Evolutionary conservation across 176 grass and related monocot species (phyloP).

Genomic region (Panicum miliaceum): DNA sequence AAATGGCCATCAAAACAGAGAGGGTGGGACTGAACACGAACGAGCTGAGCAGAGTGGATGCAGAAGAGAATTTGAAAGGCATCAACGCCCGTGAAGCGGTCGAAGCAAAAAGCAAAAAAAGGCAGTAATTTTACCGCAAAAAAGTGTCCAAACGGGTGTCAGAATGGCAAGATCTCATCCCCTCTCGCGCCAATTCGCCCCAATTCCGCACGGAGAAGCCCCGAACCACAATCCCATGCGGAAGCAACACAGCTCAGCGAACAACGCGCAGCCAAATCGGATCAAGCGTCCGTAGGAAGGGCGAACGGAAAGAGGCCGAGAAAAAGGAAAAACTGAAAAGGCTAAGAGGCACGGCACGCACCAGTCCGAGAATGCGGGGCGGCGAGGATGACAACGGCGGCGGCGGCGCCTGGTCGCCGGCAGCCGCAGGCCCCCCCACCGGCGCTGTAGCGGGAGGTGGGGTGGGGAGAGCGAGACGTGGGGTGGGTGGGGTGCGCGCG

Average conservation of each 20-base stretch:
- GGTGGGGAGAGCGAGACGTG: slow-evolving; percentile 35
- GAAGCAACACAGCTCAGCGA: background rate
- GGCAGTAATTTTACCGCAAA: slow-evolving; percentile 7
- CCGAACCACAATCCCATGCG: background rate
- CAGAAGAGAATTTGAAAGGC: slow-evolving; percentile 7
- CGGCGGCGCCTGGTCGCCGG: slow-evolving; percentile 28
- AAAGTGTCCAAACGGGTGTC: background rate
- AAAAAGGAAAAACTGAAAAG: background rate
- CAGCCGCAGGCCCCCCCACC: slow-evolving; percentile 34
- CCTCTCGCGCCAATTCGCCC: slow-evolving; percentile 20
- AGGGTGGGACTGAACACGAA: background rate
- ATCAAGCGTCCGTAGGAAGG: slow-evolving; percentile 14
- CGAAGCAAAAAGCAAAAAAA: slow-evolving; percentile 4
- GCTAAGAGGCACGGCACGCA: background rate
- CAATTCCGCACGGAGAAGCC: slow-evolving; percentile 24
- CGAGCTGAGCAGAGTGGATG: background rate
- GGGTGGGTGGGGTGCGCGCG: slow-evolving; percentile 47
- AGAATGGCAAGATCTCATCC: slow-evolving; percentile 36
- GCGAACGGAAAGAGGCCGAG: background rate
- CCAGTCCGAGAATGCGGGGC: slow-evolving; percentile 27
- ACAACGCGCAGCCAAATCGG: slow-evolving; percentile 6
- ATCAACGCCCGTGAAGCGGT: background rate
- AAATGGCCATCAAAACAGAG: background rate
- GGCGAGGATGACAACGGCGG: background rate
- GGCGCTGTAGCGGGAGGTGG: slow-evolving; percentile 25